Evolutionary conservation across 176 grass and related monocot species (phyloP), one percentile per base, ranked within the genome.

Genomic region (Guadua angustifolia): DNA sequence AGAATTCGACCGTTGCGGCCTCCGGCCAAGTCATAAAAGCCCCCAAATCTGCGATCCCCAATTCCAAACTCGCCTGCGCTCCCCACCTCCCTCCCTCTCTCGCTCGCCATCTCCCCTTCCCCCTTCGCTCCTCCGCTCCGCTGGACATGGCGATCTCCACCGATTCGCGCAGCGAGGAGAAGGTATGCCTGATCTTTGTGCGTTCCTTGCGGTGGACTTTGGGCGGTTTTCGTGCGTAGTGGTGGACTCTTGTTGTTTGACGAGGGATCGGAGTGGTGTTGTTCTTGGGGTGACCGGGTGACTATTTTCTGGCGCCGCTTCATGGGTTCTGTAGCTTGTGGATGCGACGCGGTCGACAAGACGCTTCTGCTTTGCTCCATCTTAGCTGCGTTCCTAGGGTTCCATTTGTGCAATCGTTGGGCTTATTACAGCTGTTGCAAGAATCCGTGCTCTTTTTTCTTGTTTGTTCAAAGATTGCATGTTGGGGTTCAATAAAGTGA

Each of bases 1-100:
- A 63, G 39, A 76, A 91, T 91, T 79, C 84, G 89, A 94, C 92
- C 92, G 92, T 94, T 94, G 89, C 26, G 52, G 60, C 44, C 71
- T 53, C 63, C 51, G 59, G 42, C 72, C 45, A 80, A 61, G 29
- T 72, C 50, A 56, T 78, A 86, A 84, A 72, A 32, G n/a, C n/a
- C 44, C 44, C 68, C 61, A 64, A 79, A 67, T 40, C 51, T 1
- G 22, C 70, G 21, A 58, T 13, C 58, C 66, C 51, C 44, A 50
- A 45, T 64, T 79, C 59, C 76, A 78, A 90, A 68, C 51, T 19
- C 70, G 7, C 65, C 75, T 61, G 61, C 49, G 29, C 15, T 51
- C 59, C 52, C 6, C 52, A 0, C 18, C 1, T 0, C 8, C 0
- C 40, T 39, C 39, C 16, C 17, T 52, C 50, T 19, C 5, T 2